Conservation (phyloP, 192 early-diverging fungal genomes). For the Lunasporangiospora selenospora region DNA sequence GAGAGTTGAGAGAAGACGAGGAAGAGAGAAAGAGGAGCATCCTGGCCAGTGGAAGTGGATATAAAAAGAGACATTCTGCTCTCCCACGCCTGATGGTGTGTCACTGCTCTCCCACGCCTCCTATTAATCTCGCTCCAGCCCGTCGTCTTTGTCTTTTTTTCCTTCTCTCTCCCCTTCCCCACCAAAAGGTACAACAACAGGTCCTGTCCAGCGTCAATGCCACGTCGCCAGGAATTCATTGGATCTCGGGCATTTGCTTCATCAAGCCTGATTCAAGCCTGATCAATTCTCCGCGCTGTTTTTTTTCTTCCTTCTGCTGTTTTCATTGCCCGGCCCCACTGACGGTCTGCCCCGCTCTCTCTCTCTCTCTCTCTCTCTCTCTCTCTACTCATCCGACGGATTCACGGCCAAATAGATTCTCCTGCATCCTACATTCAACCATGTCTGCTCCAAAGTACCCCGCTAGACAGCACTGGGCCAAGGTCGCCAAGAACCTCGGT, state of each 20-base stretch:
- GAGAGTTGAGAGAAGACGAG: no score
- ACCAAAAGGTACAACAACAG: no score
- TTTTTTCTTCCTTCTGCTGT: no score
- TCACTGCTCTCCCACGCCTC: background rate
- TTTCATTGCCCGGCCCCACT: no score
- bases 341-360: background rate
- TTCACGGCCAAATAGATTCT: background rate
- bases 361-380: background rate
- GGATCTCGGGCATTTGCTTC: no score
- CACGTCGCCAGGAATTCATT: no score
- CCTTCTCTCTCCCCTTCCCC: background rate
- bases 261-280: no score
- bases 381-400: background rate
- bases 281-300: no score
- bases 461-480: slow-evolving; percentile 67
- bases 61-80: slow-evolving; percentile 2
- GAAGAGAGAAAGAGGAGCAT: no score
- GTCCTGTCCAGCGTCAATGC: no score
- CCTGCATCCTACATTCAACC: background rate
- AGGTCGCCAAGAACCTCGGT: slow-evolving; percentile 65
- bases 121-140: background rate
- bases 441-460: slow-evolving; percentile 55
- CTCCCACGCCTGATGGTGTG: background rate
- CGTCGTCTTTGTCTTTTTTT: slow-evolving; percentile 1
- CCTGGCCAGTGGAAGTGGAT: no score